Percentiles rank a stretch among this genome's conserved stretches.
Conservation (phyloP, 768 basidiomycete genomes). For the Kwoniella sp. region DNA sequence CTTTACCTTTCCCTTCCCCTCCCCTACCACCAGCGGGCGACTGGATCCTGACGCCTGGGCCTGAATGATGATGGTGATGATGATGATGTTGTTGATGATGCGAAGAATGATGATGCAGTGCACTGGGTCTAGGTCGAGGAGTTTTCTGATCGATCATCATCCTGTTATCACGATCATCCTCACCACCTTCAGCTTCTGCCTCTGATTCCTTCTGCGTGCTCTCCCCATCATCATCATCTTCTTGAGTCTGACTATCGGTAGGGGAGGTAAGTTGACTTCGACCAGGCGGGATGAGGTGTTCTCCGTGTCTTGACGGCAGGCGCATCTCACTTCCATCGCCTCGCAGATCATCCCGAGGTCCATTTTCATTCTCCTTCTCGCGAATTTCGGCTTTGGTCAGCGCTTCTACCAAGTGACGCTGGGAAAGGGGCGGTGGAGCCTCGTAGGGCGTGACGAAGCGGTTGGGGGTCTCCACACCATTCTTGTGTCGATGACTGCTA, state of each 20-base stretch:
- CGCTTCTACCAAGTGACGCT: slow-evolving; percentile 54
- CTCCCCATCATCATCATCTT: not conserved
- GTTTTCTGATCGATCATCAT: slow-evolving; percentile 13
- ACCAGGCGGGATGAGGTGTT: slow-evolving; percentile 41
- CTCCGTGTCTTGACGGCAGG: slow-evolving; percentile 22
- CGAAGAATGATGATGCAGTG: slow-evolving; percentile 7
- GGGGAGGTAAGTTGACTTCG: slow-evolving; percentile 16
- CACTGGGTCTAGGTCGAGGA: slow-evolving; percentile 2
- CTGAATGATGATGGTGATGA: slow-evolving; percentile 24
- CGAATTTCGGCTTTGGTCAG: slow-evolving; percentile 41
- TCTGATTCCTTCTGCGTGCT: slow-evolving; percentile 1
- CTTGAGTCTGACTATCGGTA: not conserved
- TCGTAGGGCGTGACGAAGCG: slow-evolving; percentile 50
- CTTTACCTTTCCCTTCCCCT: slow-evolving; percentile 26
- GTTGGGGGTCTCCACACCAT: slow-evolving; percentile 55
- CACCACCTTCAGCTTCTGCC: not conserved
- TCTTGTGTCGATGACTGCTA: slow-evolving; percentile 41
- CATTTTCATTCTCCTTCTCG: slow-evolving; percentile 59
- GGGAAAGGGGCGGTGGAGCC: slow-evolving; percentile 47
- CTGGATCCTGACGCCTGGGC: slow-evolving; percentile 6
- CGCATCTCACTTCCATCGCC: slow-evolving; percentile 40
- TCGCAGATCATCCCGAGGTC: slow-evolving; percentile 63
- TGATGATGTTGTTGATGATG: slow-evolving; percentile 23
- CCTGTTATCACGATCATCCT: not conserved
- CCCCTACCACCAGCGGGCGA: not conserved